Evolutionary conservation across 1,139 yeast genomes (phyloP), one percentile per base, ranked within the genome.

Genomic region (Candida labiduridarum): DNA sequence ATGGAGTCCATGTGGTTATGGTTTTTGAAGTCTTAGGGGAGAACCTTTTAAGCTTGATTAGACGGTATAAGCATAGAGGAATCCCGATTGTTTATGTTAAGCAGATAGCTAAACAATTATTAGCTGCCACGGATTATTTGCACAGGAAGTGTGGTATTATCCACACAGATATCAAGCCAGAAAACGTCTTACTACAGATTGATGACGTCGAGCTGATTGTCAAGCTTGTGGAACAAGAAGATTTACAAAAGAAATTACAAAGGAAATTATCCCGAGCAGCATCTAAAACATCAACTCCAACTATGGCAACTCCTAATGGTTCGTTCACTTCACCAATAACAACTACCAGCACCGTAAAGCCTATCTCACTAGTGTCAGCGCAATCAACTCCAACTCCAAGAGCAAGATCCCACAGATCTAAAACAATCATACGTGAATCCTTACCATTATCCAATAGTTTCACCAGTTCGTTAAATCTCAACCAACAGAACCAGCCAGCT

Each of bases 121-220:
- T 89, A 48, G 74, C 86, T 18, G 90, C 94, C 0, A 72, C 89
- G 55, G 96, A 90, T 66, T 89, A 87, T 63, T 71, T 90, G 56
- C 97, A 90, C 64, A 72, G 94, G 43, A 85, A 81, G 58, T 88
- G 96, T 67, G 96, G 96, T n/a, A 85, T 90, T 34, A 87, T 90
- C 52, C 97, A 90, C 68, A 90, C 97, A 0, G 97, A 90, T 63
- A 74, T 90, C 54, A 90, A 90, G 66, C 97, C 97, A 0, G 97
- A 90, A 65, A 90, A 90, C 64, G 87, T 90, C n/a, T 71, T 90
- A 55, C 79, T 89, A 46, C 91, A 87, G 61, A 85, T 89, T 52
- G 87, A 85, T 38, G 90, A 89, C 59, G 92, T 87, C 33, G 91
- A 87, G 59, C 80, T 78, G 52, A 80, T 88, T 56, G 84, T 89